Evolutionary conservation across 179 eudicot species (phyloP), one percentile per base, ranked within the genome.

Genomic region (Heliamphora pulchella): DNA sequence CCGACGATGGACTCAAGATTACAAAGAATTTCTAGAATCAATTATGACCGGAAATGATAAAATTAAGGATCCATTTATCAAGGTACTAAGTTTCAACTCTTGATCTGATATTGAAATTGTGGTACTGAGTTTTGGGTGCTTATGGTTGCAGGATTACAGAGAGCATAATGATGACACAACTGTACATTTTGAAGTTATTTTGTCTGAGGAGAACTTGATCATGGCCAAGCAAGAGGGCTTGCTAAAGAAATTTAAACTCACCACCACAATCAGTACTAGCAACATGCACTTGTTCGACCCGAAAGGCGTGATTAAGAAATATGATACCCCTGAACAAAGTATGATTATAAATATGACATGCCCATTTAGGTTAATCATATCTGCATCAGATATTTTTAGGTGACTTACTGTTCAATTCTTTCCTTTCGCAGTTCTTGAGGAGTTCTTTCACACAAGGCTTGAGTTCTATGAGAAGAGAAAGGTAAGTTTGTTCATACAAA

Each of bases 201-300:
- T 95, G 82, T 76, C 88, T 2, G 87, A 81, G 79, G 85, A 81
- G 62, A 89, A 89, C 80, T 74, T 92, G 86, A 70, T 59, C 47
- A 74, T 79, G 57, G 98, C 94, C 80, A 88, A 80, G 86, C 90
- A 92, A 82, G 98, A 92, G 82, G 98, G 97, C 17, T 77, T 95
- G 89, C 71, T 91, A 77, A 93, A 95, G 89, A 95, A 90, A 81
- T 93, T 95, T 74, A 95, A 91, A 91, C 90, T 95, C 59, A 91
- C 94, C 3, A 89, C 86, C 65, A 80, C 90, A 31, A 87, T 95
- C 81, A 89, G 89, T 90, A 95, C 95, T 7, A 91, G 90, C 76
- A 95, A 95, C 88, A 95, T 95, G 98, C 98, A 95, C 82, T 90
- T 95, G 17, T 95, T 95, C 80, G 96, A 92, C 58, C 73, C 87